Base-by-base conservation (phyloP, 495 filamentous ascomycete species). In the Apodospora peruviana region DNA sequence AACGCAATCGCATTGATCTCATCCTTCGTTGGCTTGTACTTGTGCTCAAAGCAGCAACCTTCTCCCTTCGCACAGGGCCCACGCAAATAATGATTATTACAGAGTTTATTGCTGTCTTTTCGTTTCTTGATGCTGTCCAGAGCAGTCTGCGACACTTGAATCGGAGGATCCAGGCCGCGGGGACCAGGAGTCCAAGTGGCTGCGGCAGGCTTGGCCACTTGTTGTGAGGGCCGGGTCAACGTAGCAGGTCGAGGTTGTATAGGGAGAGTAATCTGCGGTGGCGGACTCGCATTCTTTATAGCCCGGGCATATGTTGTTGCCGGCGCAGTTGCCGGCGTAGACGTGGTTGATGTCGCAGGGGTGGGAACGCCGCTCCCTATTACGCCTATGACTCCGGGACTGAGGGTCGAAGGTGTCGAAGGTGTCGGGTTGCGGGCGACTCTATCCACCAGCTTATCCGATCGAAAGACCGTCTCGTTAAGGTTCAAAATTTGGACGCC, bases 11-110 rank as follows among this genome's bases (percentile, higher is more conserved):
- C 82, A 20, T 77, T 73, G 56, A 82, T 69, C 57, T 94, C 88
- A 22, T 78, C 76, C 48, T 77, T 74, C 10, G 75, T 82, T 20
- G 86, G 75, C 55, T 82, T 84, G 65, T 87, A 84, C 29, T 81
- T 70, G 66, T 94, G 89, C 47, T 83, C 79, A 58, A 93, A 88
- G 37, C 78, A 79, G 65, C 90, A 95, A 11, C 79, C 75, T 12
- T 82, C 76, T 47, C 81, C 83, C 51, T 82, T 85, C 27, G 80
- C 75, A 58, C 90, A 94, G 38, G 84, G 84, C 1, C 81, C 79
- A 23, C 87, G 79, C 22, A 95, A 71, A 63, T 83, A 91, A 63
- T 90, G 81, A 52, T 88, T 86, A 62, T 93, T 93, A 78, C 90
- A 95, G 20, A 91, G 69, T 59, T 94, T 93, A 56, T 87, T 69